Evolutionary conservation across 2,329 filamentous ascomycete species (phyloP), one percentile per base, ranked within the genome.

Genomic region (Hawksworthiomyces lignivorus): DNA sequence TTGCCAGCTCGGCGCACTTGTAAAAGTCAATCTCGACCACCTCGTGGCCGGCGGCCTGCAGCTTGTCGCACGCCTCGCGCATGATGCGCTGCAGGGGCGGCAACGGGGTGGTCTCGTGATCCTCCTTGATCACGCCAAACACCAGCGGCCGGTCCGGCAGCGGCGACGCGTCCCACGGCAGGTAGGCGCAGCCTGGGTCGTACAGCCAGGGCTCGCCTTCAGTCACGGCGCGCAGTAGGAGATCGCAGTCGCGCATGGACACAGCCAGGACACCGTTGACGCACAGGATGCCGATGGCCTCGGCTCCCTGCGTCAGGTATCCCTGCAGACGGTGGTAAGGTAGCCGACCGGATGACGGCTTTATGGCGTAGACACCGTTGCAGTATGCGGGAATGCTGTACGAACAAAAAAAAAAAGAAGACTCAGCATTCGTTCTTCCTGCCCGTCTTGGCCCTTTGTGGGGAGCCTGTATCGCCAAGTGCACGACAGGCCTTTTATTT

Each of bases 331-430:
- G 22, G 15, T 38, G 19, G 15, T 38, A 38, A 9, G 36, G 36
- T 7, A 38, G n/a, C 12, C 36, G 36, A 19, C 36, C 36, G 7
- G 36, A 38, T 14, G 36, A 38, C 11, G 36, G 36, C 15, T 38
- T 38, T 7, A 38, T 27, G 21, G 21, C 36, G n/a, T 38, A 38
- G 7, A 38, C 36, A 11, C 36, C 36, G 15, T 38, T 38, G 15
- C 36, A 38, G 21, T 38, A 38, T 15, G 36, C 36, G 10, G 36
- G 36, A 15, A 38, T 38, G n/a, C 36, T 38, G n/a, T n/a, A n/a
- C n/a, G n/a, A n/a, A n/a, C n/a, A n/a, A n/a, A n/a, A 28, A 10
- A 17, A 27, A 7, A 11, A 36, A 36, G 17, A 20, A 17, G 10
- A 15, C 9, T 18, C 18, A 24, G 21, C 9, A 19, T 12, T 8